phyloP scores from a whole-genome alignment of 2,329 filamentous ascomycete species.

The Akanthomyces uredinophilus region DNA sequence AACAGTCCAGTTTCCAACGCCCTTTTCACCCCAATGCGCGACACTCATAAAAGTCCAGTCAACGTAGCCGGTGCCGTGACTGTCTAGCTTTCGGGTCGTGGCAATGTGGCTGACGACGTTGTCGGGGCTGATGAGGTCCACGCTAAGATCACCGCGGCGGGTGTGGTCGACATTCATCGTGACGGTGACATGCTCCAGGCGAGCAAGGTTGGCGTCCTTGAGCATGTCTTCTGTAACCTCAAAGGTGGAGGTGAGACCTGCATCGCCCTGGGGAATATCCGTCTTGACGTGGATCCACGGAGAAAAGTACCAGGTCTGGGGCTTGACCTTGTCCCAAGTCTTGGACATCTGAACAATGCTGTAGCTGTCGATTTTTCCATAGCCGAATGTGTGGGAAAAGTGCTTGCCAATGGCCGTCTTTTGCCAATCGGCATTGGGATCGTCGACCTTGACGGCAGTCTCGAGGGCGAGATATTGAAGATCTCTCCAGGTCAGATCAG shows the following conservation, averaged over 20 bases:
- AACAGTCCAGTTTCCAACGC: constrained; percentile 85
- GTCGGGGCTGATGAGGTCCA: constrained; percentile 80
- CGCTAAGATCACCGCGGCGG: constrained; percentile 84
- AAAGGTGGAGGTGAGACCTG: constrained; percentile 74
- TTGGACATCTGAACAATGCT: constrained; percentile 80
- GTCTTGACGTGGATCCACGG: constrained; percentile 91
- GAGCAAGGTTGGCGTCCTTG: constrained; percentile 73
- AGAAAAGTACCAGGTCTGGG: constrained; percentile 90
- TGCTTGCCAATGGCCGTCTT: constrained; percentile 73
- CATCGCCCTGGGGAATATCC: constrained; percentile 74
- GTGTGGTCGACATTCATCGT: constrained; percentile 95
- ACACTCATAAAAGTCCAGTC: constrained; percentile 99
- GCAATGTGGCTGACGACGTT: constrained; percentile 81
- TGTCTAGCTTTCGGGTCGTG: constrained; percentile 66
- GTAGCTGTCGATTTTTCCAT: constrained; percentile 90
- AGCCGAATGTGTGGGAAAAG: constrained; percentile 92
- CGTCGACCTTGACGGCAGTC: constrained; percentile 76
- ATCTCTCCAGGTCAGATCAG: constrained; percentile 88
- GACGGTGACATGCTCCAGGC: constrained; percentile 89
- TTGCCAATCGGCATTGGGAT: constrained; percentile 68
- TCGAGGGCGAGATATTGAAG: constrained; percentile 86
- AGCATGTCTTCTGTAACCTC: constrained; percentile 79
- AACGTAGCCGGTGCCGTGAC: constrained; percentile 63
- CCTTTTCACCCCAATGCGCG: constrained; percentile 89
- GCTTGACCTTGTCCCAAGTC: constrained; percentile 82